Evolutionary conservation across 345 rosid genomes (phyloP).

Genomic region (Salix viminalis): DNA sequence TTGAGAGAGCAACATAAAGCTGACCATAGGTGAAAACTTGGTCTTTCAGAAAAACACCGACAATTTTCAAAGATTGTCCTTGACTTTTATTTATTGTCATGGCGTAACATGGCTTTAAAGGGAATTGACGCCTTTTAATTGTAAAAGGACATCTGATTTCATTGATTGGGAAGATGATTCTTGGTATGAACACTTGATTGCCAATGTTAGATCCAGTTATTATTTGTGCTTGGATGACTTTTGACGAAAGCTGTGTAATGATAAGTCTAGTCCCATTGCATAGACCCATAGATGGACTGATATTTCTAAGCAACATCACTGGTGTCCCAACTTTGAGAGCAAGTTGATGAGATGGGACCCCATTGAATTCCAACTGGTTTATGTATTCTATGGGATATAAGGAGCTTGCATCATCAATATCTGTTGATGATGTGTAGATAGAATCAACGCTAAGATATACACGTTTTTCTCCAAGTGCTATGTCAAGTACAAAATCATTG

Average conservation of each 20-base stretch:
- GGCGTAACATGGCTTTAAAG: not conserved
- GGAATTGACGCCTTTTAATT: not conserved
- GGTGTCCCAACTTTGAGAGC: too few relatives aligned
- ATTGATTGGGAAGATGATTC: not conserved
- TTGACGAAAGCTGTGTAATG: not conserved
- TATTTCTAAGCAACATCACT: not conserved
- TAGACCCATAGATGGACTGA: not conserved
- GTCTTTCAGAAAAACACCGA: not conserved
- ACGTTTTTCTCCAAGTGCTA: too few relatives aligned
- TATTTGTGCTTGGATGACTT: not conserved
- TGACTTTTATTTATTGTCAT: slow-evolving; percentile 12
- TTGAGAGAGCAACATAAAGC: not conserved
- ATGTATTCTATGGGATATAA: too few relatives aligned
- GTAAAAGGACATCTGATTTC: not conserved
- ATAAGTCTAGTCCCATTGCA: slow-evolving; percentile 11
- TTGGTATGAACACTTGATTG: not conserved
- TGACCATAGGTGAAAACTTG: not conserved
- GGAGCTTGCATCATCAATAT: too few relatives aligned
- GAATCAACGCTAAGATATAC: too few relatives aligned
- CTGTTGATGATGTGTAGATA: too few relatives aligned
- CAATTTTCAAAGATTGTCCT: slow-evolving; percentile 5
- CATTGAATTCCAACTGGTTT: too few relatives aligned
- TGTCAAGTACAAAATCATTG: not conserved
- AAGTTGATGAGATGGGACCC: too few relatives aligned
- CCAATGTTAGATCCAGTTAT: not conserved